These are phyloP conservation scores for Yamadazyma tumulicola DNA, from an alignment of 805 yeast genomes.

Conservation along the genomic window DNA sequence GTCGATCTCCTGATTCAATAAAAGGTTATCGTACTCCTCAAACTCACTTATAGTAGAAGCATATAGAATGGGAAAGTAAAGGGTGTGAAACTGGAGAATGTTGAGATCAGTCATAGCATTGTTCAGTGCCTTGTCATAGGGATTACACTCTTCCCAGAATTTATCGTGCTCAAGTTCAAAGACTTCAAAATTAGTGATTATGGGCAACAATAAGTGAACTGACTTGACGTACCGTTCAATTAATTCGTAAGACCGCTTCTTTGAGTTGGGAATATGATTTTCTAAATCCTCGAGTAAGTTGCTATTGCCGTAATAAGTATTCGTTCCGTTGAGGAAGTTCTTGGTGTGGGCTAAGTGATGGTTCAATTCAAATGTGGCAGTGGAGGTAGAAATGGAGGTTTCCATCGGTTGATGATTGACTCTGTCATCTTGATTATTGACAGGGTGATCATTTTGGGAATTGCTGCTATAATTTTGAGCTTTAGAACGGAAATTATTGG, in stretches of 20 bases:
- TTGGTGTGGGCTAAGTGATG: constrained; percentile 12
- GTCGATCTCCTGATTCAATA: constrained; percentile 47
- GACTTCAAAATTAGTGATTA: constrained; percentile 43
- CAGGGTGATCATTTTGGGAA: neutral
- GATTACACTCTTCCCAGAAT: constrained; percentile 42
- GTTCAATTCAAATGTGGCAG: constrained; percentile 8
- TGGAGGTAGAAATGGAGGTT: constrained; percentile 2
- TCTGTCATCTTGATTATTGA: neutral
- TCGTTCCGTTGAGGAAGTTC: constrained; percentile 34
- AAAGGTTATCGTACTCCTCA: constrained; percentile 50
- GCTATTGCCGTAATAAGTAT: constrained; percentile 33
- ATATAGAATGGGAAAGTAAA: constrained; percentile 51
- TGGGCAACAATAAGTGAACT: constrained; percentile 55
- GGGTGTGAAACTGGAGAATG: constrained; percentile 42
- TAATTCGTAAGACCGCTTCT: constrained; percentile 43
- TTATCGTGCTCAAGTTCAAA: constrained; percentile 44
- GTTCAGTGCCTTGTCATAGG: constrained; percentile 12
- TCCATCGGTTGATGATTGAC: constrained; percentile 1
- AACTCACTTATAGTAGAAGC: constrained; percentile 59
- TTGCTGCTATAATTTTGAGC: neutral
- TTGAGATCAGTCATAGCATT: constrained; percentile 29
- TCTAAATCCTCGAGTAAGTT: constrained; percentile 33
- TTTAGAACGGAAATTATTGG: constrained; percentile 3
- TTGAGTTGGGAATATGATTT: constrained; percentile 42
- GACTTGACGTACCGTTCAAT: constrained; percentile 48